phyloP scores from a whole-genome alignment of 2,329 filamentous ascomycete genomes.

The Arthrobotrys pseudoclavata region DNA sequence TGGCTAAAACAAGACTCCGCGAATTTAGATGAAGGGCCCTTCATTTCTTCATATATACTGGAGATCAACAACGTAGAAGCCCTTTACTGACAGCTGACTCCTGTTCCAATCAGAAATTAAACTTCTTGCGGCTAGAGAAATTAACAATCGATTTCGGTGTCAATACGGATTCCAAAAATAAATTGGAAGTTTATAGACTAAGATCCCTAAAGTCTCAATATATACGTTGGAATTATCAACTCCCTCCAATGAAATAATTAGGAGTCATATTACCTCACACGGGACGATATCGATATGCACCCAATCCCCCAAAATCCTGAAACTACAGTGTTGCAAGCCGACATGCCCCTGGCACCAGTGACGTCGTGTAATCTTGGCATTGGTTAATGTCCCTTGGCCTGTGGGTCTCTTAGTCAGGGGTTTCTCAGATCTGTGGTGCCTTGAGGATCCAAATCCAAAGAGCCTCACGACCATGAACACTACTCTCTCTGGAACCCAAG shows the following conservation, averaged over 20 bases:
- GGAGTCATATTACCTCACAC: too few species aligned
- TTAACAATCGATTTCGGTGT: too few species aligned
- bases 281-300: not conserved
- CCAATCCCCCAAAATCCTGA: not conserved
- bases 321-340: not conserved
- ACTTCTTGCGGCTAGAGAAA: not conserved
- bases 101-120: not conserved
- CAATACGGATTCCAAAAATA: too few species aligned
- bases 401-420: not conserved
- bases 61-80: not conserved
- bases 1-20: not conserved
- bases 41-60: not conserved
- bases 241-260: too few species aligned
- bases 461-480: not conserved
- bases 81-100: not conserved
- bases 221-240: too few species aligned
- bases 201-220: too few species aligned
- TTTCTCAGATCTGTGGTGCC: conserved; percentile 2
- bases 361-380: conserved; percentile 19
- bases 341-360: not conserved
- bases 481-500: not conserved
- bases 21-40: not conserved
- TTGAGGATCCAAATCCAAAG: conserved; percentile 1
- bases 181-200: too few species aligned
- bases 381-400: not conserved